phyloP scores from a whole-genome alignment of 257 asterid genomes.

The Cordia subcordata region DNA sequence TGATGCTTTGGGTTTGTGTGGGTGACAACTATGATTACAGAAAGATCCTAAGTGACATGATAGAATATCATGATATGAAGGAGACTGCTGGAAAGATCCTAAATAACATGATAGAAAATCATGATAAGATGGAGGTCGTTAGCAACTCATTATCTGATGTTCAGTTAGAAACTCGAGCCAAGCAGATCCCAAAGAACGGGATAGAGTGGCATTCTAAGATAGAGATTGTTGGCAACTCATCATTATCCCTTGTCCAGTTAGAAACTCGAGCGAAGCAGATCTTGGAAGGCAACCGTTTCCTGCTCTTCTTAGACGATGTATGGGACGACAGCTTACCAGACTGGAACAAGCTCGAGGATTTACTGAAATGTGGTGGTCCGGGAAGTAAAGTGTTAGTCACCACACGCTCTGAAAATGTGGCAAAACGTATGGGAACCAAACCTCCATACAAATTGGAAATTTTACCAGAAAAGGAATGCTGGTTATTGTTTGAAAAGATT shows the following conservation, averaged over 20 bases:
- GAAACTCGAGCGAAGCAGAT: not conserved
- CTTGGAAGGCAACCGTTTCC: constrained; percentile 20
- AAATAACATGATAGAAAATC: too few relatives aligned
- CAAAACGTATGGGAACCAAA: not conserved
- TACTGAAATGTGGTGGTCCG: constrained; percentile 13
- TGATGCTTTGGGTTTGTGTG: constrained; percentile 8
- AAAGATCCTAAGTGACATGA: not conserved
- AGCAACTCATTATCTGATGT: not conserved
- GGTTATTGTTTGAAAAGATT: constrained; percentile 7
- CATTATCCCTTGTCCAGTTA: constrained; percentile 1
- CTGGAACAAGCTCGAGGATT: constrained; percentile 25
- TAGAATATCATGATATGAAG: not conserved
- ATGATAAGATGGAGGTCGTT: not conserved
- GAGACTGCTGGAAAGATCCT: too few relatives aligned
- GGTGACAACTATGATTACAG: not conserved
- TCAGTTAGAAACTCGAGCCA: not conserved
- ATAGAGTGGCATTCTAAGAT: not conserved
- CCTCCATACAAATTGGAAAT: not conserved
- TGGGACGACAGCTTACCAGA: constrained; percentile 27
- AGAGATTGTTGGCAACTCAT: not conserved
- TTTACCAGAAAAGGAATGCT: constrained; percentile 3
- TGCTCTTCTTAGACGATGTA: constrained; percentile 23
- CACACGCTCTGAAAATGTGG: not conserved
- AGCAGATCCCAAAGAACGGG: too few relatives aligned
- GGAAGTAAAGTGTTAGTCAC: constrained; percentile 30